Evolutionary conservation across 2,329 filamentous ascomycete genomes (phyloP), one percentile per base, ranked within the genome.

Genomic region (Clathrospora elynae): DNA sequence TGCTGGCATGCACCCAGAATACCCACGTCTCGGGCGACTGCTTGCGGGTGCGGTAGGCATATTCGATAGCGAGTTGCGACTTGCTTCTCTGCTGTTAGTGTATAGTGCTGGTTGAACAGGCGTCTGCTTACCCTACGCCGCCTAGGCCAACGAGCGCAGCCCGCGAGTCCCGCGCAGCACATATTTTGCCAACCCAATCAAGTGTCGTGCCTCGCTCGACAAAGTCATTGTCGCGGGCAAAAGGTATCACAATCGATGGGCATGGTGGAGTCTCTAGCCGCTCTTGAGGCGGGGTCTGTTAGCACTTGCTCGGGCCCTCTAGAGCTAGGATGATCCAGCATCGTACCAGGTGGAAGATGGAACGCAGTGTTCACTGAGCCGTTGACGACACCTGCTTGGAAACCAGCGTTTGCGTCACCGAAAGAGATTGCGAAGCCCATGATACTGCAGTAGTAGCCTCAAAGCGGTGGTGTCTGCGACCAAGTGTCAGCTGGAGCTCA

Each of bases 91-190:
- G 1, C 3, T 3, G 22, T 54, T 26, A 54, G 44, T n/a, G n/a
- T 8, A 6, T 3, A 13, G 13, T 11, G 22, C 22, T 24, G 22
- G 22, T 24, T 6, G 22, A 24, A 24, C 22, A 24, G 22, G 22
- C 22, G 22, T 24, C 22, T 24, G 22, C 26, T 17, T 31, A 44
- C 41, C 34, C n/a, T n/a, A n/a, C n/a, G n/a, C n/a, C n/a, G n/a
- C n/a, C n/a, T n/a, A n/a, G n/a, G n/a, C n/a, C n/a, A 6, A 66
- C 60, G 14, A 68, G 61, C 35, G 61, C 63, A 5, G 55, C 47
- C 18, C 60, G 40, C 26, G 55, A 55, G 19, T 43, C 55, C 30
- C 46, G 51, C 25, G 67, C 2, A 72, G 55, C 13, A 58, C 69
- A 64, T 68, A 65, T 48, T 33, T 60, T 18, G 32, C 46, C 17